phyloP scores from a whole-genome alignment of 805 yeast genomes.

The Metschnikowia henanensis region DNA sequence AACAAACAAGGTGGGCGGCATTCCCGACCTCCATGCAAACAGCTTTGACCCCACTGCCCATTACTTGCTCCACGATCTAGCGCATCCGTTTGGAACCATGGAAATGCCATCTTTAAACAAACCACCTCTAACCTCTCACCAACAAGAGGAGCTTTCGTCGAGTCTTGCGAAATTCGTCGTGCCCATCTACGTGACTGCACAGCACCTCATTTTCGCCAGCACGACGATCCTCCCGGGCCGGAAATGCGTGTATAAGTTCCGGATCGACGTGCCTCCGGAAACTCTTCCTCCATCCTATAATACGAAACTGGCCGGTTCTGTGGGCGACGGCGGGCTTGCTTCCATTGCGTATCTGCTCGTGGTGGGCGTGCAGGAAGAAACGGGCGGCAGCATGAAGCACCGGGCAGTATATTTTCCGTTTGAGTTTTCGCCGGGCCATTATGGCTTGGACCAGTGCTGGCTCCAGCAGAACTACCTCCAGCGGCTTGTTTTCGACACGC shows the following conservation, averaged over 20 bases:
- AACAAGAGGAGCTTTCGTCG: constrained; percentile 13
- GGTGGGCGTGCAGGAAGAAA: constrained; percentile 31
- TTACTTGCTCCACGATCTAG: constrained; percentile 36
- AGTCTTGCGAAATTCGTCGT: constrained; percentile 33
- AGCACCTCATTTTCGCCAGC: constrained; percentile 38
- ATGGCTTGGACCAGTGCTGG: constrained; percentile 29
- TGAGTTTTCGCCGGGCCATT: constrained; percentile 25
- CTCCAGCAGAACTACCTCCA: constrained; percentile 28
- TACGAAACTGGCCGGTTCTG: constrained; percentile 39
- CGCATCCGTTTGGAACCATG: constrained; percentile 30
- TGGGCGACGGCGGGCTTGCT: constrained; percentile 39
- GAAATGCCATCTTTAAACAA: constrained; percentile 8
- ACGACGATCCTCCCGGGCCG: constrained; percentile 21
- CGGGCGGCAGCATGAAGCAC: constrained; percentile 14
- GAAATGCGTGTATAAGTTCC: constrained; percentile 22
- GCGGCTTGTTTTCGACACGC: constrained; percentile 25
- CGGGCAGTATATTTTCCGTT: constrained; percentile 38
- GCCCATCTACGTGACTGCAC: constrained; percentile 43
- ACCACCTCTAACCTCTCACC: constrained; percentile 4
- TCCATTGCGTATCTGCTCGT: constrained; percentile 38
- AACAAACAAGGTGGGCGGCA: constrained; percentile 32
- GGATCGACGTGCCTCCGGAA: constrained; percentile 22
- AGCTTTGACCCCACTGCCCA: constrained; percentile 21
- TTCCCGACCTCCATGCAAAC: constrained; percentile 29
- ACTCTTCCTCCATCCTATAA: constrained; percentile 42